phyloP scores from a whole-genome alignment of 169 alveolate genomes.

The Plasmodium billcollinsi region DNA sequence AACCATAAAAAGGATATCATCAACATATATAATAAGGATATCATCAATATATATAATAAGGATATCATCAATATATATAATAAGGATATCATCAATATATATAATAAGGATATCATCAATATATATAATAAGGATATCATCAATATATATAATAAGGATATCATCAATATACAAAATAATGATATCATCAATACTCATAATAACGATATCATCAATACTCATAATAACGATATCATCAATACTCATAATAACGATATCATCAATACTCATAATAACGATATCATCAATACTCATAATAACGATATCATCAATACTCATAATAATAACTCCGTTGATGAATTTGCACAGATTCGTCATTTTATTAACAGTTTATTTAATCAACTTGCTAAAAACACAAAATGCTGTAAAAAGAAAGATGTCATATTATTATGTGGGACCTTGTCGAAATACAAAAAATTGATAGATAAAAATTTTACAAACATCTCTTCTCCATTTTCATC shows the following conservation, averaged over 20 bases:
- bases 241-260: too few relatives aligned
- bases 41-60: background rate
- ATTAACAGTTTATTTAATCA: background rate
- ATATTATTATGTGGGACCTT: conserved; percentile 19
- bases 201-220: background rate
- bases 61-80: background rate
- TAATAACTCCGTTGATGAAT: too few relatives aligned
- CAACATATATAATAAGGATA: too few relatives aligned
- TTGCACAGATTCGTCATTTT: too few relatives aligned
- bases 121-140: background rate
- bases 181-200: background rate
- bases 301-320: background rate
- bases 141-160: too few relatives aligned
- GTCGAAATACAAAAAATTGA: background rate
- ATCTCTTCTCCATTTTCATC: background rate
- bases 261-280: background rate
- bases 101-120: background rate
- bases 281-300: background rate
- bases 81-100: background rate
- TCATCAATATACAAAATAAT: too few relatives aligned
- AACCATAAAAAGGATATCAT: background rate
- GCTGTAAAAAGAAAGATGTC: conserved; percentile 28
- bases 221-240: background rate
- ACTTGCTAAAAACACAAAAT: background rate
- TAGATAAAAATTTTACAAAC: background rate